Conservation (phyloP, 2,329 filamentous ascomycete genomes). For the Fusarium sp. region DNA sequence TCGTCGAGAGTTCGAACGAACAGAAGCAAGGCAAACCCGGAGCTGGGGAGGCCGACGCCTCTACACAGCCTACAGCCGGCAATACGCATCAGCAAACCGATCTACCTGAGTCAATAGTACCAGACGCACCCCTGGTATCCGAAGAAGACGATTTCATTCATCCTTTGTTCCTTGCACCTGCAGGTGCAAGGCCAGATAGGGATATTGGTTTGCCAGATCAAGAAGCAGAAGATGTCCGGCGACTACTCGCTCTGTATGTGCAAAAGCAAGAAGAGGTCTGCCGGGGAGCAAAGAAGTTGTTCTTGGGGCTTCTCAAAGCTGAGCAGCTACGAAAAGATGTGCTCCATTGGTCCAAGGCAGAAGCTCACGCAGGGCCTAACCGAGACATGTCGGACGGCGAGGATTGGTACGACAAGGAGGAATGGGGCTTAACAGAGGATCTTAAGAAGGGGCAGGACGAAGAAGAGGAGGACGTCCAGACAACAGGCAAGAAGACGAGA, state of each 20-base stretch:
- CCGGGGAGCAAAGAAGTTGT: constrained; percentile 74
- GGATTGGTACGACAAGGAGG: constrained; percentile 87
- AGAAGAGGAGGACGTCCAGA: constrained; percentile 78
- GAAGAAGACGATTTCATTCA: constrained; percentile 69
- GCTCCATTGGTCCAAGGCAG: constrained; percentile 80
- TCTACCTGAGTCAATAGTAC: constrained; percentile 15
- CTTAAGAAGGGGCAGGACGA: constrained; percentile 85
- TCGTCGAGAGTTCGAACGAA: constrained; percentile 2
- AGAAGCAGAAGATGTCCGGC: constrained; percentile 83
- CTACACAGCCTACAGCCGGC: constrained; percentile 7
- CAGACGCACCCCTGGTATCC: constrained; percentile 7
- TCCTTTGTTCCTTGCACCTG: constrained; percentile 77
- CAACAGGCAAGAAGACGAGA: constrained; percentile 70
- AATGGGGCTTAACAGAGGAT: constrained; percentile 79
- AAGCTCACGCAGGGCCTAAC: constrained; percentile 74
- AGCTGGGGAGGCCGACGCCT: background rate
- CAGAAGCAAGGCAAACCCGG: background rate
- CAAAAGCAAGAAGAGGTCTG: constrained; percentile 90
- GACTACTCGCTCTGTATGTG: constrained; percentile 78
- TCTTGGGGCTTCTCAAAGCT: constrained; percentile 76
- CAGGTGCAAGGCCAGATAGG: constrained; percentile 70
- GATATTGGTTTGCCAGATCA: constrained; percentile 76
- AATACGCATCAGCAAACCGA: constrained; percentile 17
- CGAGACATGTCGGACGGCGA: constrained; percentile 87
- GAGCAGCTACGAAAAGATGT: constrained; percentile 78